Evolutionary conservation across 139 green algal species (phyloP).

Genomic region (Micractinium conductrix): DNA sequence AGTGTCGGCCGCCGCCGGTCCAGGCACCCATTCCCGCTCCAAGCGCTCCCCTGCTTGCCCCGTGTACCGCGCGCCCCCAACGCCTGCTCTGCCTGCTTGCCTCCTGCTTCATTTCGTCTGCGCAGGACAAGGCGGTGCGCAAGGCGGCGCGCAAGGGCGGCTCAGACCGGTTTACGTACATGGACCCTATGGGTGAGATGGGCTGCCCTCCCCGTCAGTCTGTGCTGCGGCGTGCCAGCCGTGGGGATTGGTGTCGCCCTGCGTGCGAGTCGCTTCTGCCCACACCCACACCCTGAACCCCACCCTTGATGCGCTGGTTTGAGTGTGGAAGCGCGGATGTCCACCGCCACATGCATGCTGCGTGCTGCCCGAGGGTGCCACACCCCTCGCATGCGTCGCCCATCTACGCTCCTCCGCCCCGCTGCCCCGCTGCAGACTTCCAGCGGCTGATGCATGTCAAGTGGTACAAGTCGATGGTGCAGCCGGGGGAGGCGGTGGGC

Average conservation of each 20-base stretch:
- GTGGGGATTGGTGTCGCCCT: too few relatives aligned
- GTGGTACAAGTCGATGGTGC: conserved; percentile 80
- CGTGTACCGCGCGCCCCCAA: neutral
- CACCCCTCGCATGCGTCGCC: neutral
- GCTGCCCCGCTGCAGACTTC: conserved; percentile 51
- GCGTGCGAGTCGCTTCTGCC: too few relatives aligned
- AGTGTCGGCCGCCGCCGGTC: too few relatives aligned
- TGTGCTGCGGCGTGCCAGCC: too few relatives aligned
- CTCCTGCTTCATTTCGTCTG: too few relatives aligned
- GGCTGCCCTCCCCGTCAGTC: too few relatives aligned
- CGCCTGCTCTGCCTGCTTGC: neutral
- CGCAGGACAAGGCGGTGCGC: conserved; percentile 38
- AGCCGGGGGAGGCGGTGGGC: conserved; percentile 93
- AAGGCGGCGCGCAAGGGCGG: conserved; percentile 47
- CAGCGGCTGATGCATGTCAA: conserved; percentile 86
- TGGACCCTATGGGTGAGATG: conserved; percentile 47
- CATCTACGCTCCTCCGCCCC: neutral
- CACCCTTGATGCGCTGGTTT: too few relatives aligned
- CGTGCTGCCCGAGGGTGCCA: neutral
- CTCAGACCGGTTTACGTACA: neutral
- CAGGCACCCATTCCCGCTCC: too few relatives aligned
- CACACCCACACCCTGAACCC: too few relatives aligned
- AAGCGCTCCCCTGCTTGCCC: neutral
- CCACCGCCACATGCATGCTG: neutral
- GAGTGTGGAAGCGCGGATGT: too few relatives aligned